Evolutionary conservation across 2,329 filamentous ascomycete species (phyloP), one percentile per base, ranked within the genome.

Genomic region (Botrytis aclada): DNA sequence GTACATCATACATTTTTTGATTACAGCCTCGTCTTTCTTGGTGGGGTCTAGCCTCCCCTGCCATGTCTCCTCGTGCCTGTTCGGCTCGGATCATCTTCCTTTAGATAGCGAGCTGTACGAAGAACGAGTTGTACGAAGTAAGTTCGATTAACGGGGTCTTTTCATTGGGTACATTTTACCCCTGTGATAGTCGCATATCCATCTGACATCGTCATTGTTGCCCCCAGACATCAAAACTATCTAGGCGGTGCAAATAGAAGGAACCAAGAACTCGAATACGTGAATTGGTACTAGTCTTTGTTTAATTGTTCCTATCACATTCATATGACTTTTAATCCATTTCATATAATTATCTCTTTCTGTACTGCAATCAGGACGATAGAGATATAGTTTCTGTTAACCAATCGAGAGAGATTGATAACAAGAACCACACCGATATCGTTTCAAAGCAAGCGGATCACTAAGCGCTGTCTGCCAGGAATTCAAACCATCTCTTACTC

Each of bases 1-100:
- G 41, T 66, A 18, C 45, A 54, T 66, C 64, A 66, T 66, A 54
- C 45, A 54, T n/a, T 56, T 67, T 67, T 67, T 6, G 34, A 18
- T 43, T 18, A 56, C 65, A 67, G 65, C 65, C 65, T 67, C 56
- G 65, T 67, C 47, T 34, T 29, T 45, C n/a, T 34, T 41, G 39
- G 47, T 67, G 65, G 54, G 65, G 47, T 41, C 25, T 54, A 66
- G 4, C 32, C 34, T 56, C 25, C 12, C 32, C 45, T 56, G 34
- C n/a, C 14, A 18, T 54, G 51, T 54, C 51, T 54, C 6, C 25
- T n/a, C 51, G 51, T 54, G n/a, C 51, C 51, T 54, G 51, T 16
- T 25, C 34, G 65, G 47, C 22, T 67, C 65, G n/a, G 45, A 56
- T 67, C n/a, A 41, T 45, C 60, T 41, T 43, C 39, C 4, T 63